phyloP scores from a whole-genome alignment of 2,329 filamentous ascomycete genomes.

The Lachnellula subtilissima region DNA sequence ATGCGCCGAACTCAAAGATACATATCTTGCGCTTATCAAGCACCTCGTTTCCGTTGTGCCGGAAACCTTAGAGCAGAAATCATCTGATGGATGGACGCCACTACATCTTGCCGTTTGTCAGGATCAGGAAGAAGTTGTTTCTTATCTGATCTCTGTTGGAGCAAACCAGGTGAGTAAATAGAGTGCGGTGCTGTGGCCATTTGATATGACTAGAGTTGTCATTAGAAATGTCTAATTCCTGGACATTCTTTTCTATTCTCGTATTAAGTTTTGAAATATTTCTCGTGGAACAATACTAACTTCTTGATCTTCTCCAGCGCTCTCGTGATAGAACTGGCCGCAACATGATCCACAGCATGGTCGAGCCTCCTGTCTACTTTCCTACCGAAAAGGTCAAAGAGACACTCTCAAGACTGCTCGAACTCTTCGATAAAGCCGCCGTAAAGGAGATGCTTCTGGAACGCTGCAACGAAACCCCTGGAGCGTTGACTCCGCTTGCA shows the following conservation, averaged over 20 bases:
- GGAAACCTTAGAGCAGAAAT: constrained; percentile 57
- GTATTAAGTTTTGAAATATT: no score
- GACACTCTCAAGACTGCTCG: constrained; percentile 45
- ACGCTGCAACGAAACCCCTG: constrained; percentile 46
- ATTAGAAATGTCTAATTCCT: no score
- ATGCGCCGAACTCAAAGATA: constrained; percentile 19
- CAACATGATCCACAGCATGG: constrained; percentile 65
- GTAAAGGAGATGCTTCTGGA: constrained; percentile 55
- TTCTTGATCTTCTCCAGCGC: constrained; percentile 29
- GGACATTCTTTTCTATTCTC: no score
- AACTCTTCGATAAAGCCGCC: constrained; percentile 53
- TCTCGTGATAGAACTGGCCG: constrained; percentile 54
- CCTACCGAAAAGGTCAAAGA: constrained; percentile 18
- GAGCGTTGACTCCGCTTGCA: constrained; percentile 60
- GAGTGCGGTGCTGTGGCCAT: no score
- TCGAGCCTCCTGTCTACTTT: background rate
- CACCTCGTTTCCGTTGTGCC: constrained; percentile 63
- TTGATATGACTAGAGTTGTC: no score
- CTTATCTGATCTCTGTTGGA: constrained; percentile 60
- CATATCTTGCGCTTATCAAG: constrained; percentile 52
- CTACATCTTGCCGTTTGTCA: constrained; percentile 61
- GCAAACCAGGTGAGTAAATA: constrained; percentile 51
- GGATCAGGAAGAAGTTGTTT: constrained; percentile 49
- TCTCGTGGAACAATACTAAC: no score
- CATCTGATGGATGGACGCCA: constrained; percentile 56